Evolutionary conservation across 2,329 filamentous ascomycete species (phyloP).

Genomic region (Ophiostoma triangulosporum): DNA sequence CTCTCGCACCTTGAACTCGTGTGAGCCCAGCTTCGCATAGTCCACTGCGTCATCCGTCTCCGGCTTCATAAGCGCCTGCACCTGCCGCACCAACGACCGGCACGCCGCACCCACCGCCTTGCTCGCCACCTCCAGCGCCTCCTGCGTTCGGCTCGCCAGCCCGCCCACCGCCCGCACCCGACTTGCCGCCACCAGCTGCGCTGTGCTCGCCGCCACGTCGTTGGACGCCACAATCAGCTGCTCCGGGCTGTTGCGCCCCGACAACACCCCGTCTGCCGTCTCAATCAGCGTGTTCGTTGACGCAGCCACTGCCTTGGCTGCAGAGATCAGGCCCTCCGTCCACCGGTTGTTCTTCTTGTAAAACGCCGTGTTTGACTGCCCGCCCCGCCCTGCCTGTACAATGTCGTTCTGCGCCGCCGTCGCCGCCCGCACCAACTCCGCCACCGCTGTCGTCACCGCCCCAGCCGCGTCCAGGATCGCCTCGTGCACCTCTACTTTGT

Average conservation of each 20-base stretch:
- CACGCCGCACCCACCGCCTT: constrained; percentile 89
- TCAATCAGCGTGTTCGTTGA: constrained; percentile 96
- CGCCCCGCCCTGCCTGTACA: constrained; percentile 80
- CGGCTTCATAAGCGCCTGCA: constrained; percentile 87
- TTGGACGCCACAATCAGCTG: constrained; percentile 97
- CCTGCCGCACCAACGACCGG: constrained; percentile 75
- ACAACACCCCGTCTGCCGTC: constrained; percentile 91
- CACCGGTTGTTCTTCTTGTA: constrained; percentile 99
- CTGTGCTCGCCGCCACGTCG: constrained; percentile 89
- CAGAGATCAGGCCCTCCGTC: constrained; percentile 95
- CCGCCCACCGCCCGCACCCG: constrained; percentile 72
- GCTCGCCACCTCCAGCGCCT: constrained; percentile 76
- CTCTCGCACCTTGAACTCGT: constrained; percentile 96
- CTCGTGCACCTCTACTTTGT: constrained; percentile 92
- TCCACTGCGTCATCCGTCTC: constrained; percentile 74
- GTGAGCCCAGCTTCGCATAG: constrained; percentile 73
- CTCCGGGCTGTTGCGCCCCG: constrained; percentile 81
- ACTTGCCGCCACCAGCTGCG: constrained; percentile 88
- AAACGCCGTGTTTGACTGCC: constrained; percentile 78
- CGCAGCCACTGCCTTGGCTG: constrained; percentile 85
- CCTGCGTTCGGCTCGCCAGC: constrained; percentile 96
- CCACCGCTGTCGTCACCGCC: constrained; percentile 87
- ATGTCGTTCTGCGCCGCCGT: constrained; percentile 92
- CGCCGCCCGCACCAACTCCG: constrained; percentile 86
- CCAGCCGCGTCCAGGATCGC: constrained; percentile 86